A percentile compares a stretch with the other conserved stretches of the same genome.
Conservation (phyloP, 1,139 yeast genomes). For the Diutina pseudorugosa region DNA sequence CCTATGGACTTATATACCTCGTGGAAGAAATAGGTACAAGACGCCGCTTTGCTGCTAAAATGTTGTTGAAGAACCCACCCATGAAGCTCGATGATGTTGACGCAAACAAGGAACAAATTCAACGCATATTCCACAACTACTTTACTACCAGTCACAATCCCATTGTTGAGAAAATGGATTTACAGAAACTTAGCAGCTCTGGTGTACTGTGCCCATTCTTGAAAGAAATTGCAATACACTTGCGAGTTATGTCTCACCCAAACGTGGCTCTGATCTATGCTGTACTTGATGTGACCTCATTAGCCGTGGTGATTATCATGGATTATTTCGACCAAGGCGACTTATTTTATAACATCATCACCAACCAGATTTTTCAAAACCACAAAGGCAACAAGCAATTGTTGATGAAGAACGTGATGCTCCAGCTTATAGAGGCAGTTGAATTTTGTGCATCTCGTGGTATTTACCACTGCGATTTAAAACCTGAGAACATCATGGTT, state of each 20-base stretch:
- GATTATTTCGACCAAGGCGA: slow-evolving; percentile 81
- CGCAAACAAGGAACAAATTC: slow-evolving; percentile 21
- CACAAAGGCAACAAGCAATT: slow-evolving; percentile 14
- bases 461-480: slow-evolving; percentile 28
- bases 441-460: slow-evolving; percentile 54
- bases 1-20: slow-evolving; percentile 74
- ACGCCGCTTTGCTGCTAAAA: slow-evolving; percentile 58
- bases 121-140: background rate
- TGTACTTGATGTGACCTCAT: slow-evolving; percentile 45
- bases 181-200: slow-evolving; percentile 29
- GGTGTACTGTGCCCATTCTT: slow-evolving; percentile 36
- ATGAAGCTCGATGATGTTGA: slow-evolving; percentile 14
- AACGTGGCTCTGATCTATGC: slow-evolving; percentile 66
- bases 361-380: slow-evolving; percentile 37
- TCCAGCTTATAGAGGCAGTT: slow-evolving; percentile 65
- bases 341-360: slow-evolving; percentile 69
- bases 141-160: slow-evolving; percentile 2
- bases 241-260: slow-evolving; percentile 66
- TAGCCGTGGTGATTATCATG: slow-evolving; percentile 60
- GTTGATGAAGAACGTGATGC: slow-evolving; percentile 57
- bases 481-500: slow-evolving; percentile 28
- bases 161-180: slow-evolving; percentile 20
- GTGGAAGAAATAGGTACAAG: slow-evolving; percentile 45
- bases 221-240: slow-evolving; percentile 63
- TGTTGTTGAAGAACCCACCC: slow-evolving; percentile 40